Evolutionary conservation across 352 stramenopile genomes (phyloP).

Genomic region (Globisporangium yorkense): DNA sequence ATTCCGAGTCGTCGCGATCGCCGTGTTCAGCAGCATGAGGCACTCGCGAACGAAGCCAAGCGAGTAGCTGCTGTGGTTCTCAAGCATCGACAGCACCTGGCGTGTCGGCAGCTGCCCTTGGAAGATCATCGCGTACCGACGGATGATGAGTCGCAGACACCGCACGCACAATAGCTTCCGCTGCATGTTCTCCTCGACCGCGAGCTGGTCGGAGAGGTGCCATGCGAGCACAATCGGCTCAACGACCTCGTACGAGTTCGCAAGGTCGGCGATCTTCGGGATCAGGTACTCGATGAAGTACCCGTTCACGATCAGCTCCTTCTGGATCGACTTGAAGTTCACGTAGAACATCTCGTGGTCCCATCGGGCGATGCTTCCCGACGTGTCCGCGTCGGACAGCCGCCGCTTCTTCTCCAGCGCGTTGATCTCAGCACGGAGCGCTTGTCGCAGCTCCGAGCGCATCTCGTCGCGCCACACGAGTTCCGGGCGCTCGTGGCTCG

Average conservation of each 20-base stretch:
- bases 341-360: conserved; percentile 82
- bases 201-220: conserved; percentile 72
- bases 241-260: conserved; percentile 58
- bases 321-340: conserved; percentile 62
- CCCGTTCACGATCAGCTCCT: conserved; percentile 70
- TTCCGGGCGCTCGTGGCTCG: conserved; percentile 58
- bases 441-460: conserved; percentile 49
- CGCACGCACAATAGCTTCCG: conserved; percentile 56
- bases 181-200: conserved; percentile 49
- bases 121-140: conserved; percentile 75
- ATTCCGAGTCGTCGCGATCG: conserved; percentile 63
- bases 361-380: conserved; percentile 39
- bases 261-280: conserved; percentile 53
- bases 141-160: conserved; percentile 64
- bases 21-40: conserved; percentile 69
- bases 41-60: conserved; percentile 61
- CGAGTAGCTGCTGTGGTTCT: conserved; percentile 40
- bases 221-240: conserved; percentile 72
- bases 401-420: conserved; percentile 29
- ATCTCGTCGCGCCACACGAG: conserved; percentile 71
- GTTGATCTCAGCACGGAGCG: conserved; percentile 52
- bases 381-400: conserved; percentile 8
- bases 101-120: conserved; percentile 64
- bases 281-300: conserved; percentile 81
- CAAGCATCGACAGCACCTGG: conserved; percentile 52